Conservation (phyloP, 129 eudicot genomes). For the Lonicera japonica region DNA sequence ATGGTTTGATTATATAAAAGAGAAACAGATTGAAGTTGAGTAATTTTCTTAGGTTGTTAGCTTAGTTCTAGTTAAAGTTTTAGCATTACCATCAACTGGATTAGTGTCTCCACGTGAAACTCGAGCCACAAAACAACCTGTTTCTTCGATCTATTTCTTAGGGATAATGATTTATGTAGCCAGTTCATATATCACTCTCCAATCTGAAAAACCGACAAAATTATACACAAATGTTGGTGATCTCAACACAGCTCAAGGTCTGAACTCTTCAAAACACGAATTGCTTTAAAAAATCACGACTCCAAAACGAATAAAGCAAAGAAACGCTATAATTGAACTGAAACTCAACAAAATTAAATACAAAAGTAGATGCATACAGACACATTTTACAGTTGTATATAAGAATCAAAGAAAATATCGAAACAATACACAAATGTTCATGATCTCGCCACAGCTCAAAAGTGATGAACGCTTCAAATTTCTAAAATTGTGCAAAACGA, state of each 20-base stretch:
- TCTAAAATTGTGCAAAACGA: neutral
- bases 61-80: slow-evolving; percentile 4
- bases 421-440: neutral
- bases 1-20: too few species aligned
- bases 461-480: neutral
- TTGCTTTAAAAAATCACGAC: neutral
- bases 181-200: slow-evolving; percentile 11
- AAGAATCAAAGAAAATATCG: too few species aligned
- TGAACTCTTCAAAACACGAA: too few species aligned
- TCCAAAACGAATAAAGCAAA: too few species aligned
- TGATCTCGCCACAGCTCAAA: slow-evolving; percentile 7
- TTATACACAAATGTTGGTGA: neutral
- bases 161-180: neutral
- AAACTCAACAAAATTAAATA: neutral
- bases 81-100: slow-evolving; percentile 67
- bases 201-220: slow-evolving; percentile 29
- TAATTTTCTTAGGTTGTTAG: too few species aligned
- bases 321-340: too few species aligned
- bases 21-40: too few species aligned
- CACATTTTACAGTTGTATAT: slow-evolving; percentile 1
- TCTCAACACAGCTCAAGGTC: too few species aligned
- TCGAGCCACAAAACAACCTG: slow-evolving; percentile 20
- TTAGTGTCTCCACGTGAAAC: slow-evolving; percentile 49
- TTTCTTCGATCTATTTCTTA: slow-evolving; percentile 18
- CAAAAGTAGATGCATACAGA: too few species aligned